A percentile compares a stretch with the other conserved stretches of the same genome.
phyloP scores from a whole-genome alignment of 1,139 yeast genomes.

The Blastobotrys serpentis region DNA sequence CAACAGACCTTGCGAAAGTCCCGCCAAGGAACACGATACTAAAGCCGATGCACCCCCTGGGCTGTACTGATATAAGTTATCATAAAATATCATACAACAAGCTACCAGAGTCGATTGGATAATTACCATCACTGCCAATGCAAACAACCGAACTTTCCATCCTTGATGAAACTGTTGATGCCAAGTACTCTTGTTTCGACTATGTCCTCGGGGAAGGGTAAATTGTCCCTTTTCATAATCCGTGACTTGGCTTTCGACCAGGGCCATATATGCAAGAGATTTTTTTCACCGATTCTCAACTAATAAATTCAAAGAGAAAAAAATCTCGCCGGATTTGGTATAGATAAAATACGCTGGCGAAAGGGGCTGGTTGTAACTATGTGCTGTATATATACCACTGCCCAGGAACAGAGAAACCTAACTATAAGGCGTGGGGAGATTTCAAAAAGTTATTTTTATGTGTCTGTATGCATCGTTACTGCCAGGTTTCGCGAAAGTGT shows the following conservation, averaged over 20 bases:
- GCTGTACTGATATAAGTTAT: slow-evolving; percentile 28
- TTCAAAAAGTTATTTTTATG: too few relatives aligned
- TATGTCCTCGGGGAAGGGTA: neutral
- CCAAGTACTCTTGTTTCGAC: slow-evolving; percentile 5
- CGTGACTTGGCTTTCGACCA: neutral
- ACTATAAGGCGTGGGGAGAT: too few relatives aligned
- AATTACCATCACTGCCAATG: slow-evolving; percentile 12
- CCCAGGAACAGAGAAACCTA: too few relatives aligned
- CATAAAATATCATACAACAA: slow-evolving; percentile 25
- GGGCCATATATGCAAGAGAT: neutral
- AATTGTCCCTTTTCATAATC: slow-evolving; percentile 11
- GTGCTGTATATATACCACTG: too few relatives aligned
- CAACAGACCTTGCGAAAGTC: slow-evolving; percentile 38
- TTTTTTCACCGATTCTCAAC: too few relatives aligned
- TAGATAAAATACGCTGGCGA: too few relatives aligned
- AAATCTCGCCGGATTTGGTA: too few relatives aligned
- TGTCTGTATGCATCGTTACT: too few relatives aligned
- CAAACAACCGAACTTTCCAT: neutral
- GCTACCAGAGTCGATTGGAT: slow-evolving; percentile 20
- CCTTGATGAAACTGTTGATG: slow-evolving; percentile 3
- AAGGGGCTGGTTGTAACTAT: too few relatives aligned
- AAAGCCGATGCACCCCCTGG: slow-evolving; percentile 38
- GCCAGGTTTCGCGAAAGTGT: too few relatives aligned
- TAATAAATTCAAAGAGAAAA: neutral
- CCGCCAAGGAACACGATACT: slow-evolving; percentile 36